Conservation (phyloP, 805 yeast species). For the Saturnispora saitoi region DNA sequence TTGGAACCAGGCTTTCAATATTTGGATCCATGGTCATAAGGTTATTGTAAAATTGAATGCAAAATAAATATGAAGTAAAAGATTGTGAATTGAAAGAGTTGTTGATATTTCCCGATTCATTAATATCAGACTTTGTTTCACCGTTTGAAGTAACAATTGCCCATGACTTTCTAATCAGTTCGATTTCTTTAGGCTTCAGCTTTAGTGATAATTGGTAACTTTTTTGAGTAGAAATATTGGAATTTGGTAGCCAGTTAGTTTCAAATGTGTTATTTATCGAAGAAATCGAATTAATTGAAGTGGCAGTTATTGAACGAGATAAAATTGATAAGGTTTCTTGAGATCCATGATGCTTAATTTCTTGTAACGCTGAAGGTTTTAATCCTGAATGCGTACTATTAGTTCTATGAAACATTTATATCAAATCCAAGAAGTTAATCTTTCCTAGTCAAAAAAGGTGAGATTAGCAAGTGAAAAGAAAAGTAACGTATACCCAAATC, state of each 20-base stretch:
- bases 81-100: slow-evolving; percentile 21
- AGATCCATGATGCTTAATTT: slow-evolving; percentile 2
- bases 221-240: slow-evolving; percentile 22
- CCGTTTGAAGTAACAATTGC: slow-evolving; percentile 27
- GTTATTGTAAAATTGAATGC: slow-evolving; percentile 69
- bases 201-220: slow-evolving; percentile 19
- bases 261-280: slow-evolving; percentile 25
- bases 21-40: slow-evolving; percentile 51
- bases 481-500: too few relatives aligned
- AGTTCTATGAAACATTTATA: background rate
- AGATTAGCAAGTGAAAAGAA: too few relatives aligned
- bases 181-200: slow-evolving; percentile 33
- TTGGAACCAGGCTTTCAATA: slow-evolving; percentile 60
- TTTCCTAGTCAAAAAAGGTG: background rate
- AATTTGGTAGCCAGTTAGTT: slow-evolving; percentile 28
- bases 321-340: slow-evolving; percentile 16
- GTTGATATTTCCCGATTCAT: background rate
- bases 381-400: background rate
- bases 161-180: slow-evolving; percentile 40
- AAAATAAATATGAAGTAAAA: slow-evolving; percentile 53
- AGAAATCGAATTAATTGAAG: slow-evolving; percentile 22
- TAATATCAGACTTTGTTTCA: slow-evolving; percentile 4
- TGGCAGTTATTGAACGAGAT: slow-evolving; percentile 20
- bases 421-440: too few relatives aligned
- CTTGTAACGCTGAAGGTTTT: background rate